phyloP scores from a whole-genome alignment of 768 basidiomycete genomes.

The Amanita rubescens region DNA sequence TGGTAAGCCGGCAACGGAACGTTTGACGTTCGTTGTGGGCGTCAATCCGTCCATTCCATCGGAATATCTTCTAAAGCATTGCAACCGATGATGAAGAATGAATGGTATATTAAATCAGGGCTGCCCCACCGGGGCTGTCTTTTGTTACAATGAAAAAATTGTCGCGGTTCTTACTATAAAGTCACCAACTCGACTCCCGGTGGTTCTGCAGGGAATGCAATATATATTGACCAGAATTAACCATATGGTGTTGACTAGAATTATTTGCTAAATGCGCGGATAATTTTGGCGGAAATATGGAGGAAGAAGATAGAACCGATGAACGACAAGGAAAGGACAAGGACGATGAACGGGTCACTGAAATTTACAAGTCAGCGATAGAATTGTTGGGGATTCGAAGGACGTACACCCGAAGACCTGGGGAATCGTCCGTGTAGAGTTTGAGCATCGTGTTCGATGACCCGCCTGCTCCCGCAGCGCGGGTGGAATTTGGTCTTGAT shows the following conservation, averaged over 20 bases:
- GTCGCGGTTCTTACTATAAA: not conserved
- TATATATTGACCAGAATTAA: not conserved
- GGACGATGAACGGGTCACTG: constrained; percentile 95
- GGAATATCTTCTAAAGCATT: not conserved
- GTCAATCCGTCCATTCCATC: not conserved
- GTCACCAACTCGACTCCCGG: constrained; percentile 34
- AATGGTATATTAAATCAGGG: constrained; percentile 6
- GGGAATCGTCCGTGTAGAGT: constrained; percentile 97
- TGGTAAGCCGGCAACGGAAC: not conserved
- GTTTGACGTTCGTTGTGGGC: not conserved
- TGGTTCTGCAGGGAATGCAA: not conserved
- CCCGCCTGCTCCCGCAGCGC: constrained; percentile 92
- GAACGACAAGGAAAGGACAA: constrained; percentile 92
- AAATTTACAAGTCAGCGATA: not conserved
- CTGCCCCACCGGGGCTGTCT: constrained; percentile 2
- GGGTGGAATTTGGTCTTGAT: constrained; percentile 75
- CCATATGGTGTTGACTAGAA: not conserved
- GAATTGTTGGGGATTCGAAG: not conserved
- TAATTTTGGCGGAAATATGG: constrained; percentile 92
- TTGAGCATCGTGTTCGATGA: constrained; percentile 98
- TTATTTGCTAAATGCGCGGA: constrained; percentile 83
- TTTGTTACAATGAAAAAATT: constrained; percentile 7
- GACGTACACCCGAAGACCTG: constrained; percentile 93
- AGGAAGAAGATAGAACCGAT: constrained; percentile 99
- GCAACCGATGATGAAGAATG: not conserved